These are phyloP conservation scores for Golubevia pallescens DNA, from an alignment of 1,284 basidiomycete species.

Conservation along the genomic window DNA sequence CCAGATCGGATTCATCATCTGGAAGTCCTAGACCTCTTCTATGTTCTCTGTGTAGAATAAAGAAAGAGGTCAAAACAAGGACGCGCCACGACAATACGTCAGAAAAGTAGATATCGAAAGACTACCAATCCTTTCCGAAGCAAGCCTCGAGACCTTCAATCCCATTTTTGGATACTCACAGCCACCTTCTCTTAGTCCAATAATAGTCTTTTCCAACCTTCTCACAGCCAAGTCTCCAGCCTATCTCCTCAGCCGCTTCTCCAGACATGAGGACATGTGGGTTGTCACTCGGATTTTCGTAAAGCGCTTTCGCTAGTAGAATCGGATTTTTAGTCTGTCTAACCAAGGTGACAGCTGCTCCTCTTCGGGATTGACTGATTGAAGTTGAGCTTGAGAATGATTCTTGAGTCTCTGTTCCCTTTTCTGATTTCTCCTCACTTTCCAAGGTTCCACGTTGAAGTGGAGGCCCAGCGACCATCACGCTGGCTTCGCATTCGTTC, in stretches of 20 bases:
- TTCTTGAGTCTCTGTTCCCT: background rate
- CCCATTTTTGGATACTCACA: background rate
- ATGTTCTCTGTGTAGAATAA: slow-evolving; percentile 14
- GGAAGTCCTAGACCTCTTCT: slow-evolving; percentile 16
- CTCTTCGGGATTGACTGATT: slow-evolving; percentile 71
- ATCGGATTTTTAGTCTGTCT: slow-evolving; percentile 76
- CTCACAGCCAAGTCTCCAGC: slow-evolving; percentile 36
- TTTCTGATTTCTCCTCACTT: background rate
- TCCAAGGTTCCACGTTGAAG: slow-evolving; percentile 67
- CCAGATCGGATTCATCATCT: slow-evolving; percentile 4
- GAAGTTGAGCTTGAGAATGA: slow-evolving; percentile 69
- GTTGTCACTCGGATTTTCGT: slow-evolving; percentile 71
- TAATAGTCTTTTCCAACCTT: slow-evolving; percentile 20
- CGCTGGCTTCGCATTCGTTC: slow-evolving; percentile 79
- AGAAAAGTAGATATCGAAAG: no score
- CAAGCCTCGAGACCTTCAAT: no score
- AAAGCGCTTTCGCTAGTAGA: slow-evolving; percentile 73
- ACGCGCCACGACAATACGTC: no score
- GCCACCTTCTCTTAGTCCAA: slow-evolving; percentile 24
- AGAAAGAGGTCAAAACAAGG: no score
- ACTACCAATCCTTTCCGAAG: no score
- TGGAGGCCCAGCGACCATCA: slow-evolving; percentile 76
- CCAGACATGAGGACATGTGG: slow-evolving; percentile 78
- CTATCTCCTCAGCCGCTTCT: slow-evolving; percentile 71
- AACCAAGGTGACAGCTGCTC: slow-evolving; percentile 73